Base-by-base conservation (phyloP, 176 grass and related monocot genomes). In the Hordeum vulgare region DNA sequence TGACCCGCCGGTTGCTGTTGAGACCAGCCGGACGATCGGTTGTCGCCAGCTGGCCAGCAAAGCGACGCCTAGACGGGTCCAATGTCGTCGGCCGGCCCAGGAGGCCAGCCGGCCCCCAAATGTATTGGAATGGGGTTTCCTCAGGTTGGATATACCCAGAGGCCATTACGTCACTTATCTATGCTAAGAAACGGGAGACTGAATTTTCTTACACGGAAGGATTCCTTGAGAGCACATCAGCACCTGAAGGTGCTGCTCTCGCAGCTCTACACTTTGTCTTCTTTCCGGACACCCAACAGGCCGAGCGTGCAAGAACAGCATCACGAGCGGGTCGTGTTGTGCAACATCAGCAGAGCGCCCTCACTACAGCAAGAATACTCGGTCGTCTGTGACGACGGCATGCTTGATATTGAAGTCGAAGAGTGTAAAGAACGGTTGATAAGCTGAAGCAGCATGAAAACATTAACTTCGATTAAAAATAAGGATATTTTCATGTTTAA, bases 231-330 rank as follows among this genome's bases (percentile, higher is more conserved):
- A 65, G 85, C 71, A 25, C 89, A 90, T 80, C 86, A 98, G 40
- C 89, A 98, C 62, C 69, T 98, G 25, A 90, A 90, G 57, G 23
- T 86, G 76, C 72, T 94, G 27, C 42, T 98, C 17, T 93, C 95
- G 25, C 88, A 92, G 74, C 37, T 91, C 80, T 93, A 85, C 17
- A 71, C 87, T 5, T 34, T 34, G 0, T 67, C 33, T 34, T 34
- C 33, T 45, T 74, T 62, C 9, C 81, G 61, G 24, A 58, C 73
- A 14, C 21, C 81, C 81, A 31, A 83, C 20, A 97, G 33, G 56
- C 86, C 88, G n/a, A 68, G 47, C 54, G 27, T 87, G 40, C 80
- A 83, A 13, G 83, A 87, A 53, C 67, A 81, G 59, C 71, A 81
- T 24, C 59, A 51, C 24, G 94, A 91, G 23, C 88, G 87, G 29